phyloP scores from a whole-genome alignment of 2,329 filamentous ascomycete species.

The Sporothrix globosa region DNA sequence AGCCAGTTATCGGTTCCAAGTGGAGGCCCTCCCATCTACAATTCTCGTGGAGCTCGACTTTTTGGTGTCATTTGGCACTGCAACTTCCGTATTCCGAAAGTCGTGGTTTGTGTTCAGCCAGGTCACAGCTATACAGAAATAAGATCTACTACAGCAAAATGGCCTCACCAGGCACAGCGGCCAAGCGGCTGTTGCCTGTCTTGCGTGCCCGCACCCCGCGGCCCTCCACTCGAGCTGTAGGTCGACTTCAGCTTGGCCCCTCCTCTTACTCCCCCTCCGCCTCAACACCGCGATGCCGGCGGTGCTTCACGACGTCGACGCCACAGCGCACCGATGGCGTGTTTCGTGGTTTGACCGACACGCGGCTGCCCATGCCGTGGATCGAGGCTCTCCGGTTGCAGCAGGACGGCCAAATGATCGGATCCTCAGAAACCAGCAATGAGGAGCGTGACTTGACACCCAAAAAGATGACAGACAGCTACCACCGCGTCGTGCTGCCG shows the following conservation, averaged over 20 bases:
- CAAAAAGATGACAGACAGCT: constrained; percentile 72
- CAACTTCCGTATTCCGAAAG: too few relatives aligned
- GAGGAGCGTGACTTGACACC: constrained; percentile 62
- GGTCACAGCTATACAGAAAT: neutral
- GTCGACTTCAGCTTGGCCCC: constrained; percentile 38
- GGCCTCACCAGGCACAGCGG: constrained; percentile 10
- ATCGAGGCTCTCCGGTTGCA: constrained; percentile 66
- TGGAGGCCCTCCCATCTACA: neutral
- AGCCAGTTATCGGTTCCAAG: neutral
- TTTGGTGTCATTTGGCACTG: neutral
- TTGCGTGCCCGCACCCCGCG: constrained; percentile 8
- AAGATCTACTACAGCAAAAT: neutral
- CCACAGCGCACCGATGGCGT: constrained; percentile 44
- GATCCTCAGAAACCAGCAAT: constrained; percentile 37
- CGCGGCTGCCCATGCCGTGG: constrained; percentile 60
- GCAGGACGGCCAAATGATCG: constrained; percentile 47
- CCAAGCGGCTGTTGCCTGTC: constrained; percentile 12
- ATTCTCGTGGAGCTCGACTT: constrained; percentile 19
- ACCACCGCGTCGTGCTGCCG: constrained; percentile 67
- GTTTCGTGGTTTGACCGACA: constrained; percentile 45
- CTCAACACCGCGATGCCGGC: constrained; percentile 37
- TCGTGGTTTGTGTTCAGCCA: neutral
- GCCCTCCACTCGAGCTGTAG: neutral
- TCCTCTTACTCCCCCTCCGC: constrained; percentile 35
- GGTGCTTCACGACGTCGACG: constrained; percentile 31